Conservation (phyloP, 2,329 filamentous ascomycete species). For the Stenocarpella maydis region DNA sequence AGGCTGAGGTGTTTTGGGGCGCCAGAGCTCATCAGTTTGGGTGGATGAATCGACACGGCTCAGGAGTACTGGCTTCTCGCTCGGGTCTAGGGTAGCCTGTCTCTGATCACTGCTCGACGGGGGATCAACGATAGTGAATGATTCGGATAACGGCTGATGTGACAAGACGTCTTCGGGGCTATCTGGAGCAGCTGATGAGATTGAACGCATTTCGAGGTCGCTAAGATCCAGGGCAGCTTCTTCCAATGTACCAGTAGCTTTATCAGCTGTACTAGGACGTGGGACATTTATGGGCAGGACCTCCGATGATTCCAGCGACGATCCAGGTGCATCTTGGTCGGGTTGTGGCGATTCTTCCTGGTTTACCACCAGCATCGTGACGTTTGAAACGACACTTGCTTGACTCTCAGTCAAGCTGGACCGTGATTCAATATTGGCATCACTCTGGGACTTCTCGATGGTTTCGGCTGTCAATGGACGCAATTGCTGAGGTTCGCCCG, state of each 20-base stretch:
- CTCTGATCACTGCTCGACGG: slow-evolving; percentile 25
- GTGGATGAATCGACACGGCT: slow-evolving; percentile 42
- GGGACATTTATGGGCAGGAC: slow-evolving; percentile 1
- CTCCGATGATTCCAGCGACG: slow-evolving; percentile 14
- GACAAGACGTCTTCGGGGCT: slow-evolving; percentile 20
- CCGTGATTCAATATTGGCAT: background rate
- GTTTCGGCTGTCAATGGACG: background rate
- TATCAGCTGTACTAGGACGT: slow-evolving; percentile 6
- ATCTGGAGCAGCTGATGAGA: slow-evolving; percentile 14
- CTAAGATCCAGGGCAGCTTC: slow-evolving; percentile 3
- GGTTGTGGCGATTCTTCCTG: background rate
- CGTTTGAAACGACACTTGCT: background rate
- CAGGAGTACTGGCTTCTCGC: slow-evolving; percentile 31
- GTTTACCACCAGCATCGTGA: background rate
- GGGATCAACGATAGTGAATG: slow-evolving; percentile 36
- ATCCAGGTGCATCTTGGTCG: slow-evolving; percentile 5
- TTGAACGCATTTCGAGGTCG: background rate
- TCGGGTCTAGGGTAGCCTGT: background rate
- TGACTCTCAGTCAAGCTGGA: background rate
- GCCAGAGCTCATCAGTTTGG: slow-evolving; percentile 41
- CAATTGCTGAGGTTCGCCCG: background rate
- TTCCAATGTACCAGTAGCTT: slow-evolving; percentile 1
- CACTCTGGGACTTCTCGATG: background rate
- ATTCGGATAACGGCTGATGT: slow-evolving; percentile 37
- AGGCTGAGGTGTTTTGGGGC: slow-evolving; percentile 23